These are phyloP conservation scores for Pseudoperonospora humuli DNA, from an alignment of 352 stramenopile genomes.

Conservation along the genomic window DNA sequence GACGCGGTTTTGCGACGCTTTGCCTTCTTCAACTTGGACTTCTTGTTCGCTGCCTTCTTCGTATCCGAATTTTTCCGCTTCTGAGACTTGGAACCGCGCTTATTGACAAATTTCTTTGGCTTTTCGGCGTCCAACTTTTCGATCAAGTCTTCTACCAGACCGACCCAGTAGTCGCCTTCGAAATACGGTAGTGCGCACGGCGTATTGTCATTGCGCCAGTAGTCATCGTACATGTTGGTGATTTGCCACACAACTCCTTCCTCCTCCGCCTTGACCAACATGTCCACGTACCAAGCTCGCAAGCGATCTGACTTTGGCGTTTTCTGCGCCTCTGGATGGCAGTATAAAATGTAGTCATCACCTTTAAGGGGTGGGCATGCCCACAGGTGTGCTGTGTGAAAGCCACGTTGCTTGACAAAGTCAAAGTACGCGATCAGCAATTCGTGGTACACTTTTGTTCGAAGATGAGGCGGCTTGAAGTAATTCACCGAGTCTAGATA, in stretches of 20 bases:
- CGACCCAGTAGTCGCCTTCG: conserved; percentile 85
- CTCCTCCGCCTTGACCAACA: conserved; percentile 81
- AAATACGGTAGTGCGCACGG: conserved; percentile 84
- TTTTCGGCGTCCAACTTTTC: conserved; percentile 85
- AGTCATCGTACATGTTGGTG: conserved; percentile 95
- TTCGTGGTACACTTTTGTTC: conserved; percentile 99
- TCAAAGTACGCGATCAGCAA: conserved; percentile 98
- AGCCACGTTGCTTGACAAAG: conserved; percentile 95
- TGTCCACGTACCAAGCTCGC: conserved; percentile 91
- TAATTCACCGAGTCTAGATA: conserved; percentile 99
- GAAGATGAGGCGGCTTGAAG: conserved; percentile 93
- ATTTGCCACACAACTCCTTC: conserved; percentile 91
- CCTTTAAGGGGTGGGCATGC: conserved; percentile 98
- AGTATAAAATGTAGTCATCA: conserved; percentile 99
- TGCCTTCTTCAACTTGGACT: conserved; percentile 73
- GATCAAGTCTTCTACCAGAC: conserved; percentile 80
- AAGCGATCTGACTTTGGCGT: conserved; percentile 98
- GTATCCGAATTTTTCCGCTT: conserved; percentile 63
- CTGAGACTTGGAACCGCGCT: conserved; percentile 36
- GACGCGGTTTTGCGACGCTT: conserved; percentile 54
- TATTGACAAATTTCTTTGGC: conserved; percentile 56
- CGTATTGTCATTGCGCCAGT: conserved; percentile 85
- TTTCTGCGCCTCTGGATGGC: conserved; percentile 98
- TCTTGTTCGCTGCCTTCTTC: conserved; percentile 61
- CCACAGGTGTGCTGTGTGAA: conserved; percentile 98